phyloP scores from a whole-genome alignment of 2,329 filamentous ascomycete genomes.

The Aciculosporium take region DNA sequence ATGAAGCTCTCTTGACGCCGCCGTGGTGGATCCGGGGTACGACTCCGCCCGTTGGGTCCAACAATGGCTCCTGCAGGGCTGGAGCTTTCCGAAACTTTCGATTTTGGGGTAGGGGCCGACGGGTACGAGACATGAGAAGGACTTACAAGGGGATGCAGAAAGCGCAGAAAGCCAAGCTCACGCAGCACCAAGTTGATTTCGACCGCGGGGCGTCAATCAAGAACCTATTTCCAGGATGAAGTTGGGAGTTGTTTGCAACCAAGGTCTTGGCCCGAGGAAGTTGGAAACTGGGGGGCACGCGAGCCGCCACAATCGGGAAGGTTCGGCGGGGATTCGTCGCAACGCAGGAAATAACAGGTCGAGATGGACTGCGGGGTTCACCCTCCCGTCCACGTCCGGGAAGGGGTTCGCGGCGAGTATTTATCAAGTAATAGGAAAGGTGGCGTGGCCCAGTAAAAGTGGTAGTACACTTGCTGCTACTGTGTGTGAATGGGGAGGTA shows the following conservation, averaged over 20 bases:
- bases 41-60: slow-evolving; percentile 8
- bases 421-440: too few relatives aligned
- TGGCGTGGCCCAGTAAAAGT: too few relatives aligned
- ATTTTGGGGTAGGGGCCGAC: too few relatives aligned
- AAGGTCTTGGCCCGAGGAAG: background rate
- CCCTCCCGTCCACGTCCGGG: background rate
- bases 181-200: background rate
- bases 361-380: slow-evolving; percentile 2
- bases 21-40: slow-evolving; percentile 6
- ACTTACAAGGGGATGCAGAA: slow-evolving; percentile 5
- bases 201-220: background rate
- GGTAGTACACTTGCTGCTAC: too few relatives aligned
- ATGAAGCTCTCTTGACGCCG: background rate
- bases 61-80: slow-evolving; percentile 7
- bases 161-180: background rate
- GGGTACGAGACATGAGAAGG: background rate
- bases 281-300: background rate
- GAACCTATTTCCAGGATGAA: background rate
- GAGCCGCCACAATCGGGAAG: slow-evolving; percentile 4
- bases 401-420: too few relatives aligned
- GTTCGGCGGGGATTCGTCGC: slow-evolving; percentile 1
- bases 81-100: too few relatives aligned
- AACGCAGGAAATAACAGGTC: background rate
- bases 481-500: too few relatives aligned
- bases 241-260: background rate